Base-by-base conservation (phyloP, 2,329 filamentous ascomycete genomes). In the Neopestalotiopsis sp. region DNA sequence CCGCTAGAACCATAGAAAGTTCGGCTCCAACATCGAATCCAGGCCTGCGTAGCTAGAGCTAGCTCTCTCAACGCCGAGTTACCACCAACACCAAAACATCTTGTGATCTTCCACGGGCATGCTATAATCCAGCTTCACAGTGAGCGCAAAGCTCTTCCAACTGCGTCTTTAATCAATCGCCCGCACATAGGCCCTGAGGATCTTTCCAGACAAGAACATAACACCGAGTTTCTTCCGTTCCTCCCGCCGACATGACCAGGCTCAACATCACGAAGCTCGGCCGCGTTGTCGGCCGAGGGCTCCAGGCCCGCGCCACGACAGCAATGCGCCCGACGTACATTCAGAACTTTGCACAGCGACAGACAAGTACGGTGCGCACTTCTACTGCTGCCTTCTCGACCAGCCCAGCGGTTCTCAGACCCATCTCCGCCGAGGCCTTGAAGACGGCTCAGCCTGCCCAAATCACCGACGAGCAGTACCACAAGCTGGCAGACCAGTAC, bases 401-500 rank as follows among this genome's bases (percentile, higher is more conserved):
- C 74, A 85, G 70, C 78, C 81, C 62, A 77, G 83, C 68, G 74
- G 76, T 69, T 72, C 79, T 71, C 65, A 78, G 71, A 78, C 84
- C 74, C 65, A 81, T 80, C 28, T 84, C 86, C 69, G 74, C 78
- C 45, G 68, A 79, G 6, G 69, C 72, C 57, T 69, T 78, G 56
- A 76, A 77, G 68, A 70, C 71, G 4, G 75, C 74, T 6, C 70
- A 69, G 20, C 85, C 92, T 0, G 89, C 91, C 1, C 85, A 92
- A 63, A 84, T 98, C 71, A 88, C 88, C 1, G 88, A 91, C 3
- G 83, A 85, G 32, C 84, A 94, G 76, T 98, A 97, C 79, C 91
- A 97, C 77, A 86, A 92, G 68, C 84, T 93, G 38, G 89, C 94
- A 34, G 93, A 98, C 77, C 80, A 86, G 64, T 97, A 93, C 79